phyloP scores from a whole-genome alignment of 2,329 filamentous ascomycete genomes.

The Calonectria hongkongensis region DNA sequence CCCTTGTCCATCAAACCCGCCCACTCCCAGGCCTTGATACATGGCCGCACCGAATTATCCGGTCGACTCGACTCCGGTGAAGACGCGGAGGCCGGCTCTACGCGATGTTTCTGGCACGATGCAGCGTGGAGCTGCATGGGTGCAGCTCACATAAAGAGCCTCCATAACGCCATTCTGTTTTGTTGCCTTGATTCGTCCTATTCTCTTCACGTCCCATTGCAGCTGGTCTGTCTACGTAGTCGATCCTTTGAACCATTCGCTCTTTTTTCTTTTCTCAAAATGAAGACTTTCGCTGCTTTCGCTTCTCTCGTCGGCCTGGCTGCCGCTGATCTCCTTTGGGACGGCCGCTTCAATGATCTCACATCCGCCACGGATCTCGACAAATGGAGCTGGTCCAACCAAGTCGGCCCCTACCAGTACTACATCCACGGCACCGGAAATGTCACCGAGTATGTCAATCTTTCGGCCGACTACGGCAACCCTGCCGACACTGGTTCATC shows the following conservation, averaged over 20 bases:
- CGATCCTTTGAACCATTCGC: slow-evolving; percentile 14
- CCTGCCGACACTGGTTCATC: slow-evolving; percentile 76
- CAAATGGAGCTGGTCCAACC: slow-evolving; percentile 80
- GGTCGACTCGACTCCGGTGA: slow-evolving; percentile 1
- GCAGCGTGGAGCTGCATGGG: neutral
- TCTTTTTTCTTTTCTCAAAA: slow-evolving; percentile 13
- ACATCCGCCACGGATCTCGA: slow-evolving; percentile 71
- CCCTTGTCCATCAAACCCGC: slow-evolving; percentile 10
- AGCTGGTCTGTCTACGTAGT: slow-evolving; percentile 31
- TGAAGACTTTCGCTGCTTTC: slow-evolving; percentile 38
- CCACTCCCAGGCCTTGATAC: slow-evolving; percentile 24
- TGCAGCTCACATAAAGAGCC: slow-evolving; percentile 24
- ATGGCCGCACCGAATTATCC: slow-evolving; percentile 17
- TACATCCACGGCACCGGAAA: slow-evolving; percentile 73
- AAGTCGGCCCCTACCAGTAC: slow-evolving; percentile 80
- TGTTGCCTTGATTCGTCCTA: neutral
- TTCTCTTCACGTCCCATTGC: slow-evolving; percentile 27
- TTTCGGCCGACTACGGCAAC: slow-evolving; percentile 78
- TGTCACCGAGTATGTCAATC: slow-evolving; percentile 76
- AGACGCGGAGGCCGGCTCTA: neutral
- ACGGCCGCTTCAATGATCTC: slow-evolving; percentile 79
- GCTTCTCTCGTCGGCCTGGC: slow-evolving; percentile 33
- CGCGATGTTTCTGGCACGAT: slow-evolving; percentile 2
- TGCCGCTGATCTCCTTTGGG: slow-evolving; percentile 70
- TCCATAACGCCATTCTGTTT: neutral